A percentile compares a stretch with the other conserved stretches of the same genome.
phyloP scores from a whole-genome alignment of 768 basidiomycete genomes.

The Asterophora parasitica region DNA sequence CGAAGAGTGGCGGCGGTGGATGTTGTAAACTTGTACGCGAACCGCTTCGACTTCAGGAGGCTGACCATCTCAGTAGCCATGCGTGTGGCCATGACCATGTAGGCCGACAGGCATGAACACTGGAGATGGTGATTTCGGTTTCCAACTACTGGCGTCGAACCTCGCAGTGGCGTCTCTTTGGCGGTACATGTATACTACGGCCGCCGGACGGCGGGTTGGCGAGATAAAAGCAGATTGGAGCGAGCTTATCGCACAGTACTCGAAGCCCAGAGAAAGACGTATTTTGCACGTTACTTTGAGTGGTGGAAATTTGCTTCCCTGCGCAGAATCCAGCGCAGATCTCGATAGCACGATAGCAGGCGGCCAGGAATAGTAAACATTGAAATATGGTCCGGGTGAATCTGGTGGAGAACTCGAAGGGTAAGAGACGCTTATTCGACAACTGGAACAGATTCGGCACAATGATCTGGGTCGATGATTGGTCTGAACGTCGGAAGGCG shows the following conservation, averaged over 20 bases:
- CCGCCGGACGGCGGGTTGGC: background rate
- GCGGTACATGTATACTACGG: background rate
- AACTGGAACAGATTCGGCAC: background rate
- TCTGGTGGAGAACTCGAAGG: background rate
- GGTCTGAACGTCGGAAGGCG: background rate
- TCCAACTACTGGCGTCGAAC: constrained; percentile 6
- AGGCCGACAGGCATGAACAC: too few species aligned
- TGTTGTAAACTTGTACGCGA: too few species aligned
- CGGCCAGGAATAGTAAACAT: too few species aligned
- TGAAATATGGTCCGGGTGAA: background rate
- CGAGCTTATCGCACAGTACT: constrained; percentile 11
- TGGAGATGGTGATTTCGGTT: background rate
- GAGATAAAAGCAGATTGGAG: background rate
- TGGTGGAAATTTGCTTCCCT: background rate
- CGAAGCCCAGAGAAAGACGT: background rate
- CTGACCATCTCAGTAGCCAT: too few species aligned
- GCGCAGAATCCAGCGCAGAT: background rate
- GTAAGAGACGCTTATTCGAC: background rate
- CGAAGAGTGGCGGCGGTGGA: background rate
- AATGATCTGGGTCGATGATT: background rate
- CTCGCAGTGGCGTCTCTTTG: constrained; percentile 7
- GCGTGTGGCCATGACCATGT: too few species aligned
- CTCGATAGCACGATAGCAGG: too few species aligned
- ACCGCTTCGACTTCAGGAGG: too few species aligned
- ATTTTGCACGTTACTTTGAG: background rate